Evolutionary conservation across 768 basidiomycete species (phyloP), one percentile per base, ranked within the genome.

Genomic region (Mycena pura): DNA sequence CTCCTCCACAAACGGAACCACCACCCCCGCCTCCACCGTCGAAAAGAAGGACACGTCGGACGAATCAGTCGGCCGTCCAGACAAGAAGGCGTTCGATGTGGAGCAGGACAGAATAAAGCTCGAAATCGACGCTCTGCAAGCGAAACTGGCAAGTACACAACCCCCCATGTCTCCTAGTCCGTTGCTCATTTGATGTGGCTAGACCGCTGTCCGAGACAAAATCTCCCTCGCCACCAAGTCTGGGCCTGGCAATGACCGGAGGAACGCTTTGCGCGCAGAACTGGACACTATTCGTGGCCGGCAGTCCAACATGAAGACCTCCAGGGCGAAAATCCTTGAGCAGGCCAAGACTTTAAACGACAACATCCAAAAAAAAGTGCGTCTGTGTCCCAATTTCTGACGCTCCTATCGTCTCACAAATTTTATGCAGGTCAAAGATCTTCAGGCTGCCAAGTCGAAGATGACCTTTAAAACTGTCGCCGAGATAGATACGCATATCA

Each of bases 401-500:
- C 29, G 19, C 36, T 36, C 19, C 27, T 31, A 47, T 62, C 34
- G 58, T 22, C 48, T 51, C 44, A 38, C 41, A 10, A 50, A 6
- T 32, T 48, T 50, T 44, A 24, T 48, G 14, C 56, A 96, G 93
- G 84, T 89, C 69, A 95, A 95, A 76, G 95, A 94, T 70, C 80
- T 97, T 63, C 89, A 97, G 72, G 82, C 89, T 46, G 83, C 91
- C 6, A 89, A 89, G 74, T 79, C 84, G 27, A 99, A 96, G 77
- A 80, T 84, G 1, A 78, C 85, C 15, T 97, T 85, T 79, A 95
- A 91, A 78, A 88, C 84, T 19, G 87, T 90, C 36, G 88, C 82
- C 14, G 97, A 99, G 53, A 86, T 97, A 43, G 96, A 99, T 70
- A 82, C 84, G 38, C 92, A 90, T 63, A 89, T 98, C 76, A 84